Conservation (phyloP, 1,284 basidiomycete species). For the Microbotryum scabiosae region DNA sequence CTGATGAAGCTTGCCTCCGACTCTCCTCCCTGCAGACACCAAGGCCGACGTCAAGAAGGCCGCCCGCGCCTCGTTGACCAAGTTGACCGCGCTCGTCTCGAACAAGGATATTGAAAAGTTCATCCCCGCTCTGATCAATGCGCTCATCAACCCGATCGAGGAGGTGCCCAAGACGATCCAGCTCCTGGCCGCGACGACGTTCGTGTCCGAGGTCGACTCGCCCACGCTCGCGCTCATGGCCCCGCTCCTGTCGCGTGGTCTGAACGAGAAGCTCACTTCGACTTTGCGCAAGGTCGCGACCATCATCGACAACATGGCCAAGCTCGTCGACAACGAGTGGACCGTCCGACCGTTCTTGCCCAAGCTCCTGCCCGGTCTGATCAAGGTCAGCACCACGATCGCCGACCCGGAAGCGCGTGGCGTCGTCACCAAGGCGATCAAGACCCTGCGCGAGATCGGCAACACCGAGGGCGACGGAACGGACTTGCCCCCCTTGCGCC, state of each 20-base stretch:
- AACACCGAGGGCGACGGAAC: constrained; percentile 74
- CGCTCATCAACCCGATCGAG: constrained; percentile 97
- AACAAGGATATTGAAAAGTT: constrained; percentile 94
- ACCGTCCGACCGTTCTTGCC: constrained; percentile 95
- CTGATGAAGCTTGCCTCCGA: too few relatives aligned
- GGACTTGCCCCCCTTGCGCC: constrained; percentile 73
- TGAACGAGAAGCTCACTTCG: constrained; percentile 86
- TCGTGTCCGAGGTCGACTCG: constrained; percentile 99
- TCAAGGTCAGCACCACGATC: constrained; percentile 85
- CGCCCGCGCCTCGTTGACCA: constrained; percentile 86
- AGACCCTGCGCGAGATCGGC: constrained; percentile 85
- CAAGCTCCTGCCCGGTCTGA: constrained; percentile 83
- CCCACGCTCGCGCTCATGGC: constrained; percentile 99
- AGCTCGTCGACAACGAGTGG: constrained; percentile 89
- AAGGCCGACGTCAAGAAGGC: constrained; percentile 99
- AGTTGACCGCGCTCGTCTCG: constrained; percentile 84
- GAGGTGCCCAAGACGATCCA: constrained; percentile 94
- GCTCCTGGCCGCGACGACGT: constrained; percentile 97
- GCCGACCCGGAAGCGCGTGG: constrained; percentile 93
- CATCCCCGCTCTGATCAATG: constrained; percentile 49
- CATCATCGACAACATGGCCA: constrained; percentile 97
- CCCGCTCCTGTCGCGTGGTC: constrained; percentile 91
- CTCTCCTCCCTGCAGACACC: constrained; percentile 55
- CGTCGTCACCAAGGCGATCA: constrained; percentile 79
- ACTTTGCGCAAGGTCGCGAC: constrained; percentile 96